These are phyloP conservation scores for Monosporozyma solicola DNA, from an alignment of 805 yeast genomes.

Conservation along the genomic window DNA sequence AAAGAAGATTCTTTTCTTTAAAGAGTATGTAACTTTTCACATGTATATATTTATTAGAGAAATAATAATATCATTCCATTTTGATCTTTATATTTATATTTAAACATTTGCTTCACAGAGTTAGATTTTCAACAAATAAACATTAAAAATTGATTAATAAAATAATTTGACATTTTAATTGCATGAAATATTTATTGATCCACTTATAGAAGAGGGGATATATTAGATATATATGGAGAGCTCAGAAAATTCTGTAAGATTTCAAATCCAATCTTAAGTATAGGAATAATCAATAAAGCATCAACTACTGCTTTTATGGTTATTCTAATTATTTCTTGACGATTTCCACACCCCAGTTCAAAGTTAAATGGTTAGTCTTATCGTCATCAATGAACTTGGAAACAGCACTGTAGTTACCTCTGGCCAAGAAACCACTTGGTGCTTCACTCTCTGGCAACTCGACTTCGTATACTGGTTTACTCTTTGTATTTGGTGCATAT, in stretches of 20 bases:
- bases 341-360: slow-evolving; percentile 83
- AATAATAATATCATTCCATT: background rate
- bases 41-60: background rate
- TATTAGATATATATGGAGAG: too few relatives aligned
- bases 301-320: background rate
- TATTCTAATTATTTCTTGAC: slow-evolving; percentile 39
- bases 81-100: background rate
- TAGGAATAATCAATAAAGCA: background rate
- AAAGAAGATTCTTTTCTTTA: slow-evolving; percentile 59
- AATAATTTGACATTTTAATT: too few relatives aligned
- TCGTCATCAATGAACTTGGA: slow-evolving; percentile 87
- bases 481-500: slow-evolving; percentile 79
- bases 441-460: slow-evolving; percentile 68
- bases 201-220: background rate
- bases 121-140: background rate
- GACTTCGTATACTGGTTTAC: slow-evolving; percentile 67
- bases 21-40: background rate
- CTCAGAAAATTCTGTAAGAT: background rate
- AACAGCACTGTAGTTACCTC: slow-evolving; percentile 75
- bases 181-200: too few relatives aligned
- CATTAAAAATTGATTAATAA: background rate
- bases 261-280: background rate
- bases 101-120: too few relatives aligned
- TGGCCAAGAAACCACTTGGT: slow-evolving; percentile 79
- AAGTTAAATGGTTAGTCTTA: slow-evolving; percentile 55